Percentiles rank a stretch among this genome's conserved stretches.
Evolutionary conservation across 208 protist genomes (phyloP).

Genomic region (Trypanosoma rangeli): DNA sequence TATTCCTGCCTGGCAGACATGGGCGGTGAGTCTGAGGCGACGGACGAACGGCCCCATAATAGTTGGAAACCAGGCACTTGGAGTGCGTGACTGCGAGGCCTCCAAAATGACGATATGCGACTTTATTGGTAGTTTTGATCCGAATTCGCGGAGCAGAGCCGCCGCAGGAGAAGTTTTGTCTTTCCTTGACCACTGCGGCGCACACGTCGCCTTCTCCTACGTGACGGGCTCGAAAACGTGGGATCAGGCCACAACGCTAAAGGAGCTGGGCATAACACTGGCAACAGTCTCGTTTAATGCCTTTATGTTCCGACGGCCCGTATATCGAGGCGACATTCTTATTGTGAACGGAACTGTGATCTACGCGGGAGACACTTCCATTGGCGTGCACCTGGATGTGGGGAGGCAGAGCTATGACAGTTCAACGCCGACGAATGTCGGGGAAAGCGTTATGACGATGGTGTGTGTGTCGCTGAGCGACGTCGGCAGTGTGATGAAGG

Average conservation of each 20-base stretch:
- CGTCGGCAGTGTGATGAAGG: background rate
- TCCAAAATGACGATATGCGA: conserved; percentile 15
- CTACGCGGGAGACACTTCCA: conserved; percentile 33
- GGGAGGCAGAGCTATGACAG: conserved; percentile 39
- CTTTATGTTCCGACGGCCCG: conserved; percentile 44
- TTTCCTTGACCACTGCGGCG: conserved; percentile 29
- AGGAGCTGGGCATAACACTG: conserved; percentile 18
- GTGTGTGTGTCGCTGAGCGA: conserved; percentile 15
- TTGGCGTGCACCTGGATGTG: conserved; percentile 41
- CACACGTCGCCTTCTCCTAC: conserved; percentile 17
- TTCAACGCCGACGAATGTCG: conserved; percentile 21
- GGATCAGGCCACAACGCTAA: background rate
- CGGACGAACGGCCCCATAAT: conserved; percentile 9
- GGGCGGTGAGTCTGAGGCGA: background rate
- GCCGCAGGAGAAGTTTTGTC: conserved; percentile 39
- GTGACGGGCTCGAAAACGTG: background rate
- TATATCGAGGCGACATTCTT: conserved; percentile 53
- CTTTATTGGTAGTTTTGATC: conserved; percentile 29
- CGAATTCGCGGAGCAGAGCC: conserved; percentile 11
- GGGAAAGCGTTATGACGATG: conserved; percentile 41
- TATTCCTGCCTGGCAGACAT: background rate
- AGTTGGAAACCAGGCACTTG: conserved; percentile 14
- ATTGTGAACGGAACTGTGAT: conserved; percentile 33
- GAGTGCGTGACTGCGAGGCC: conserved; percentile 19
- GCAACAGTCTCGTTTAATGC: conserved; percentile 56